Conservation (phyloP, 2,329 filamentous ascomycete species). For the Bipolaris bicolor region DNA sequence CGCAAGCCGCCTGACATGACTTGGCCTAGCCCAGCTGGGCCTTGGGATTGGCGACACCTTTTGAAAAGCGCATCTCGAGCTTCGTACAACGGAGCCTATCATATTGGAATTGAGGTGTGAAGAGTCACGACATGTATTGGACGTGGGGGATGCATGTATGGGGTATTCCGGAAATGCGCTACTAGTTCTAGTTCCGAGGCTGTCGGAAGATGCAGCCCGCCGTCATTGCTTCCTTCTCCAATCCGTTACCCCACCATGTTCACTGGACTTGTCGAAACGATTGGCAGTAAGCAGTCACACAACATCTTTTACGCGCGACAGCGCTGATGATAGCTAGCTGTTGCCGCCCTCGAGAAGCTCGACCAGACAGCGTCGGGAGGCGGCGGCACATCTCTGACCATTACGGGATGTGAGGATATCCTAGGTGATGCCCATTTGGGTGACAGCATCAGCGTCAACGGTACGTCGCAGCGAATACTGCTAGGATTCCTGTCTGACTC, state of each 20-base stretch:
- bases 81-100: slow-evolving; percentile 19
- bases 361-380: slow-evolving; percentile 73
- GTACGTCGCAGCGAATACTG: slow-evolving; percentile 51
- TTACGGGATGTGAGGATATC: slow-evolving; percentile 75
- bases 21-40: slow-evolving; percentile 17
- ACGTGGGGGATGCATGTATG: slow-evolving; percentile 11
- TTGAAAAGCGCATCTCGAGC: slow-evolving; percentile 23
- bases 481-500: neutral
- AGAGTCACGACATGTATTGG: neutral
- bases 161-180: slow-evolving; percentile 19
- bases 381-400: slow-evolving; percentile 88
- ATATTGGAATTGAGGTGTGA: slow-evolving; percentile 16
- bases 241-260: slow-evolving; percentile 70
- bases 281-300: slow-evolving; percentile 73
- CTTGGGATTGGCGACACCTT: slow-evolving; percentile 5
- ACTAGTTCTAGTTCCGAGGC: slow-evolving; percentile 28
- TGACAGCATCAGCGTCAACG: slow-evolving; percentile 95
- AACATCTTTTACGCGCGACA: slow-evolving; percentile 18
- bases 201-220: slow-evolving; percentile 26
- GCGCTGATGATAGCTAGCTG: slow-evolving; percentile 63
- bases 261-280: slow-evolving; percentile 70
- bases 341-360: slow-evolving; percentile 79
- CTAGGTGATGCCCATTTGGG: slow-evolving; percentile 83
- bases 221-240: slow-evolving; percentile 12
- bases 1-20: slow-evolving; percentile 48